Evolutionary conservation across 345 rosid species (phyloP).

Genomic region (Brassica rapa): DNA sequence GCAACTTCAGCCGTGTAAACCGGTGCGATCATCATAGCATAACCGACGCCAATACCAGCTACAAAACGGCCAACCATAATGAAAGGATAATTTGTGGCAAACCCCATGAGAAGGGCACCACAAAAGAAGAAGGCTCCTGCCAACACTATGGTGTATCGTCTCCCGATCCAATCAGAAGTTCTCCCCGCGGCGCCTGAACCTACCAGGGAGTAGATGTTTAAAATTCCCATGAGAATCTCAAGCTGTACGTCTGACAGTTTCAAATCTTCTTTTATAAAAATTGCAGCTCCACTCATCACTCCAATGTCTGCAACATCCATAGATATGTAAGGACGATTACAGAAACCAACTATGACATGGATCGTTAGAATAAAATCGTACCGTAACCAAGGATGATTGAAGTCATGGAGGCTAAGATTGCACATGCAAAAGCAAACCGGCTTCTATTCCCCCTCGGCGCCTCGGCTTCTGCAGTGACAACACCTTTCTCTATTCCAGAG

Average conservation of each 20-base stretch:
- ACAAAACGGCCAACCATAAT: slow-evolving; percentile 63
- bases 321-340: not conserved
- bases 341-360: not conserved
- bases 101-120: slow-evolving; percentile 48
- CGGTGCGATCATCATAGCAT: slow-evolving; percentile 48
- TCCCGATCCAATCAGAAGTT: slow-evolving; percentile 68
- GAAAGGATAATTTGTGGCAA: slow-evolving; percentile 56
- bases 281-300: slow-evolving; percentile 43
- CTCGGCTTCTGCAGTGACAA: not conserved
- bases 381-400: slow-evolving; percentile 77
- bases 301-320: slow-evolving; percentile 35
- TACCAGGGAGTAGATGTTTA: slow-evolving; percentile 58
- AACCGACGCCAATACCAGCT: slow-evolving; percentile 80
- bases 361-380: slow-evolving; percentile 32
- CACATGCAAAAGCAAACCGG: slow-evolving; percentile 55
- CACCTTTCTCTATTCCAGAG: slow-evolving; percentile 25
- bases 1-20: slow-evolving; percentile 51
- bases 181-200: slow-evolving; percentile 63
- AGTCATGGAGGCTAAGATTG: slow-evolving; percentile 72
- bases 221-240: slow-evolving; percentile 62
- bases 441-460: slow-evolving; percentile 33
- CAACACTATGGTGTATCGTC: slow-evolving; percentile 66
- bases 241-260: slow-evolving; percentile 37
- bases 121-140: slow-evolving; percentile 60
- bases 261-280: slow-evolving; percentile 25